Evolutionary conservation across 2,329 filamentous ascomycete species (phyloP).

Genomic region (Botrytis deweyae): DNA sequence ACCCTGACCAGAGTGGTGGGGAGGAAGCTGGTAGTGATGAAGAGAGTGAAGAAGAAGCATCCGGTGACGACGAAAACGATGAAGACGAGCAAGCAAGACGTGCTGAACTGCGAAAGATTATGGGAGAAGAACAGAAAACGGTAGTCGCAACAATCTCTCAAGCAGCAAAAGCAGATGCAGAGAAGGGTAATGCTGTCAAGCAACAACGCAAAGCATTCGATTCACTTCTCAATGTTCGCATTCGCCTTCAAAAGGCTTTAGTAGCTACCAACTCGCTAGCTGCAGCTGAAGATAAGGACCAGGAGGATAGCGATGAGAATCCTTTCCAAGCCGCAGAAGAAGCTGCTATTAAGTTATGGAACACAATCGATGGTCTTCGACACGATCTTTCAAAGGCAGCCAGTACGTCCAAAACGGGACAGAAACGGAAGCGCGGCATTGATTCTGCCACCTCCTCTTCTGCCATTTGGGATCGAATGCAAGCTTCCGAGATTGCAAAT

Average conservation of each 20-base stretch:
- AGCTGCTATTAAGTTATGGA: conserved; percentile 82
- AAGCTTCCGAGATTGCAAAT: conserved; percentile 60
- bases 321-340: conserved; percentile 76
- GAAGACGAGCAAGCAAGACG: conserved; percentile 44
- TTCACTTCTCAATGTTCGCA: conserved; percentile 81
- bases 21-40: conserved; percentile 38
- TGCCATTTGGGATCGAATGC: conserved; percentile 72
- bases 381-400: conserved; percentile 54
- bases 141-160: conserved; percentile 60
- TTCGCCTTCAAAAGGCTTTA: conserved; percentile 89
- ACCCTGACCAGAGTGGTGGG: conserved; percentile 37
- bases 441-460: conserved; percentile 57
- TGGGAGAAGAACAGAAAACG: conserved; percentile 65
- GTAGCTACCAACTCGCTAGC: conserved; percentile 76
- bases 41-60: conserved; percentile 38
- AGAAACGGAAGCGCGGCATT: conserved; percentile 61
- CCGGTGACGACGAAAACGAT: conserved; percentile 32
- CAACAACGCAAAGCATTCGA: conserved; percentile 85
- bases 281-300: conserved; percentile 45
- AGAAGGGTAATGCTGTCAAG: conserved; percentile 84
- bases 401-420: conserved; percentile 46
- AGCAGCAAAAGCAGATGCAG: conserved; percentile 72
- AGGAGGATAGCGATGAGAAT: conserved; percentile 42
- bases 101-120: conserved; percentile 63
- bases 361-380: conserved; percentile 71